Evolutionary conservation across 2,329 filamentous ascomycete genomes (phyloP), one percentile per base, ranked within the genome.

Genomic region (Epichloe sp.): DNA sequence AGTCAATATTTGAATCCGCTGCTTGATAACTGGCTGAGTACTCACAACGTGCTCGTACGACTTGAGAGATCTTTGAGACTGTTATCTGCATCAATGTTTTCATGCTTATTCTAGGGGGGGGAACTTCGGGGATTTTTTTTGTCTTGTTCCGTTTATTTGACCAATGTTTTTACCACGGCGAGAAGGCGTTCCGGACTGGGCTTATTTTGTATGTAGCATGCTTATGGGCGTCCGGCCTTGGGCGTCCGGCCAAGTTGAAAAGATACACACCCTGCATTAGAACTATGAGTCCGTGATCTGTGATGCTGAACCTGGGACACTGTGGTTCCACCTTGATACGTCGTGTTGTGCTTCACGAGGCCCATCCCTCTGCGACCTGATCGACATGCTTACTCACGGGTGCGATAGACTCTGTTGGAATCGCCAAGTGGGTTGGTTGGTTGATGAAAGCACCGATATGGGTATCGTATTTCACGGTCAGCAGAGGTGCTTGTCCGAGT

Each of bases 131-230:
- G 21, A 14, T 40, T 48, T 37, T 21, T 26, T 49, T 14, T 26
- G 23, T 42, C 15, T 44, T 48, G n/a, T 50, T 50, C 36, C 51
- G 37, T 37, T 47, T 47, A 48, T 51, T 53, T 49, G 43, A 55
- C 46, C 44, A 44, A 43, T 48, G 46, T 35, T 53, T 57, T 62
- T 57, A 62, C 50, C 52, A 63, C 55, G 64, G 64, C 63, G 63
- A 63, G 61, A 51, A 57, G 64, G 64, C 64, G 64, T 67, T 67
- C 56, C 57, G 64, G 64, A 57, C 48, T 62, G 59, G 63, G 61
- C 59, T 64, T 61, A 59, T 63, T 57, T n/a, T 64, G 60, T 66
- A 63, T 48, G 50, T 54, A 52, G 40, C 19, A 26, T 51, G 36
- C 45, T 51, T 53, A 44, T 44, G 49, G 54, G 51, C 51, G 52